Conservation (phyloP, 176 grass and related monocot genomes). For the Triticum monococcum region DNA sequence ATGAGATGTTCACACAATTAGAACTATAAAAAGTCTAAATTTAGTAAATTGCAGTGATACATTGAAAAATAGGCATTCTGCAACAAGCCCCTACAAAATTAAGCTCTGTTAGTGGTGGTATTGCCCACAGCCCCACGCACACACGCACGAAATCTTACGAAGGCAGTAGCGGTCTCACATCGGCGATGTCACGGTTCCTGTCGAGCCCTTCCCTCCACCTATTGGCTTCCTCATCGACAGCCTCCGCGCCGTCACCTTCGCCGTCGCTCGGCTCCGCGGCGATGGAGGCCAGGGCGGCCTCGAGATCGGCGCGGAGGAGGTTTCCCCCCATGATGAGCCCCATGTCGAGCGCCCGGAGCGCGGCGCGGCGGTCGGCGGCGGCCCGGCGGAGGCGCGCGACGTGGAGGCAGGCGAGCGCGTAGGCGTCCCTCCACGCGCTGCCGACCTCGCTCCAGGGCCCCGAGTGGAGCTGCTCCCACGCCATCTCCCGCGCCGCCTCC, state of each 20-base stretch:
- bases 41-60: not conserved
- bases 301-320: conserved; percentile 69
- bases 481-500: conserved; percentile 92
- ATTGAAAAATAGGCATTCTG: not conserved
- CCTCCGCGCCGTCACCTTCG: not conserved
- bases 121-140: not conserved
- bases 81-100: not conserved
- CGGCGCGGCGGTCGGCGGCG: conserved; percentile 36
- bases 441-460: conserved; percentile 80
- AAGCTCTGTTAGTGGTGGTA: not conserved
- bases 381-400: conserved; percentile 62
- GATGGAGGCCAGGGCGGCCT: conserved; percentile 47
- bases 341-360: conserved; percentile 82
- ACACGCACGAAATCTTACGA: conserved; percentile 28
- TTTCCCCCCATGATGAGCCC: conserved; percentile 85
- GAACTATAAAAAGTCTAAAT: not conserved
- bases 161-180: conserved; percentile 51
- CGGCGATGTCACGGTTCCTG: conserved; percentile 55
- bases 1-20: not conserved
- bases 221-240: not conserved
- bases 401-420: conserved; percentile 86
- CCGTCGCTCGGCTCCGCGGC: conserved; percentile 2
- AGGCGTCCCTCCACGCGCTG: conserved; percentile 74
- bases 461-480: conserved; percentile 96
- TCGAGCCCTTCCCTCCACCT: conserved; percentile 62